Conservation (phyloP, 768 basidiomycete species). For the Termitomyces eurrhizus region DNA sequence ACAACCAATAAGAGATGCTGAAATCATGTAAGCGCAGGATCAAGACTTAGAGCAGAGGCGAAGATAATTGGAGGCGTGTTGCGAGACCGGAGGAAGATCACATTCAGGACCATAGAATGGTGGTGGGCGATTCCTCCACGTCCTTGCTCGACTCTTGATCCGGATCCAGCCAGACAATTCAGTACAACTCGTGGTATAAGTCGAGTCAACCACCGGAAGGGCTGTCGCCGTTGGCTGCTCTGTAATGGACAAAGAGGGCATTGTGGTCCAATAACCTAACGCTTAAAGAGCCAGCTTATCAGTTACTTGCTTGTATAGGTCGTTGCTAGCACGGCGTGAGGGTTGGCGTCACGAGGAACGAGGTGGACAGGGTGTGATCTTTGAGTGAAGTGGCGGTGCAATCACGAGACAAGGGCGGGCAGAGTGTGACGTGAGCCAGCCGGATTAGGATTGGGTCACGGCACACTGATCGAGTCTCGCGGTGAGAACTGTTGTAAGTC, state of each 20-base stretch:
- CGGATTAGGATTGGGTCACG: too few species aligned
- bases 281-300: neutral
- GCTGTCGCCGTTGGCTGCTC: constrained; percentile 13
- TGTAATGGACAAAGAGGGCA: constrained; percentile 7
- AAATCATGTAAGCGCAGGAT: constrained; percentile 71
- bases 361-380: too few species aligned
- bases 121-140: constrained; percentile 35
- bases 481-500: too few species aligned
- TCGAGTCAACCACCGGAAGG: constrained; percentile 11
- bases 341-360: too few species aligned
- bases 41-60: constrained; percentile 57
- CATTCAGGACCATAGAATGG: constrained; percentile 76
- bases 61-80: constrained; percentile 80
- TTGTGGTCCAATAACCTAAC: neutral
- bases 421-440: too few species aligned
- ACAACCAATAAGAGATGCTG: constrained; percentile 75
- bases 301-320: too few species aligned
- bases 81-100: constrained; percentile 75
- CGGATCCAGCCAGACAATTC: neutral
- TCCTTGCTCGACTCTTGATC: neutral
- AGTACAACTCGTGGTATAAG: neutral
- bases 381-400: too few species aligned
- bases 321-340: too few species aligned
- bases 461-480: too few species aligned
- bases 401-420: too few species aligned